phyloP scores from a whole-genome alignment of 169 alveolate genomes.

The Eimeria sp. region DNA sequence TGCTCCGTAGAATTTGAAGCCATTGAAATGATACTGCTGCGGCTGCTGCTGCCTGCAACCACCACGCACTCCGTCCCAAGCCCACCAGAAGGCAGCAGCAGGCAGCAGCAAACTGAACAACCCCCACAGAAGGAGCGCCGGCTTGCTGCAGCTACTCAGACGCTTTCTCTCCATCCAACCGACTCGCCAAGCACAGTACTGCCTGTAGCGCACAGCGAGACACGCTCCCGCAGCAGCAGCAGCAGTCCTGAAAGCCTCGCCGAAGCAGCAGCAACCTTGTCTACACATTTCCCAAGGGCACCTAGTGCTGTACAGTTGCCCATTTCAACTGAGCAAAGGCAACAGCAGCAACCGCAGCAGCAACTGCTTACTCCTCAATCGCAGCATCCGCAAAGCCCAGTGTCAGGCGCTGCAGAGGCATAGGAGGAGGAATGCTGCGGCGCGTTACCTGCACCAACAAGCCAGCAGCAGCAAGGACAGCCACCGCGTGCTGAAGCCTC shows the following conservation, averaged over 20 bases:
- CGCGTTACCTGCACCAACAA: constrained; percentile 46
- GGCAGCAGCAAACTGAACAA: constrained; percentile 55
- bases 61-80: background rate
- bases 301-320: background rate
- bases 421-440: constrained; percentile 49
- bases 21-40: background rate
- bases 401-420: constrained; percentile 56
- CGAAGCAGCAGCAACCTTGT: background rate
- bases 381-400: constrained; percentile 42
- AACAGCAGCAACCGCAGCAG: constrained; percentile 19
- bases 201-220: constrained; percentile 25
- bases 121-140: constrained; percentile 61
- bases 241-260: background rate
- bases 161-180: constrained; percentile 56
- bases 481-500: constrained; percentile 19
- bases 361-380: constrained; percentile 32
- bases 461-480: constrained; percentile 40
- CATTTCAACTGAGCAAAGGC: background rate
- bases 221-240: background rate
- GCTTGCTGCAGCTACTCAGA: constrained; percentile 39
- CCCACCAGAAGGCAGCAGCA: constrained; percentile 64
- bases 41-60: constrained; percentile 43
- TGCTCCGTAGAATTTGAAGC: constrained; percentile 27
- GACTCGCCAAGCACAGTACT: constrained; percentile 43
- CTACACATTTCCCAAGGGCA: background rate